phyloP scores from a whole-genome alignment of 2,329 filamentous ascomycete genomes.

The Huntiella bhutanensis region DNA sequence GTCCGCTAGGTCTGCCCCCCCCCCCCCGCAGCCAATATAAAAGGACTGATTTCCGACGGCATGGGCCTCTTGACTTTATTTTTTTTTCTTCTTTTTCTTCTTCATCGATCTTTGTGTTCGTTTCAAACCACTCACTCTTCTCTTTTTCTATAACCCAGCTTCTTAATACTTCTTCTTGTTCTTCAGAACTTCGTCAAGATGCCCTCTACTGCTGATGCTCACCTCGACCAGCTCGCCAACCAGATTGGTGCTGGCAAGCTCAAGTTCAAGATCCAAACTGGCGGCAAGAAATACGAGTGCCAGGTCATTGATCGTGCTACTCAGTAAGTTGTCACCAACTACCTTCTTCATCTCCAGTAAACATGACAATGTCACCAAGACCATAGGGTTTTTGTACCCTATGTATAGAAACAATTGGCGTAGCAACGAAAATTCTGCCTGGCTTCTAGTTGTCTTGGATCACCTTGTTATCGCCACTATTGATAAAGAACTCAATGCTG shows the following conservation, averaged over 20 bases:
- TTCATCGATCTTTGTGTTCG: constrained; percentile 3
- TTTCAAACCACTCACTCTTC: background rate
- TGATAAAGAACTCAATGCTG: constrained; percentile 3
- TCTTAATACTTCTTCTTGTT: constrained; percentile 11
- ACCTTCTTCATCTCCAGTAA: background rate
- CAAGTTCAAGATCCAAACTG: constrained; percentile 28
- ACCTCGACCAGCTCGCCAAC: constrained; percentile 13
- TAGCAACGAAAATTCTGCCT: background rate
- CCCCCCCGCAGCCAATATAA: no score
- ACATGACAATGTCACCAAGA: no score
- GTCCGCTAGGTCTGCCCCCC: no score
- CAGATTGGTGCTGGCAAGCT: constrained; percentile 23
- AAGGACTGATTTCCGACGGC: no score
- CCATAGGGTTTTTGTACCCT: no score
- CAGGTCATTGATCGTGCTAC: constrained; percentile 23
- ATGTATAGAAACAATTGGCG: no score
- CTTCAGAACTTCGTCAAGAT: constrained; percentile 8
- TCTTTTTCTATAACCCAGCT: background rate
- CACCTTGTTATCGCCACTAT: constrained; percentile 9
- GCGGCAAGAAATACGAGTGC: constrained; percentile 21
- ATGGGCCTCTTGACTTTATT: constrained; percentile 1
- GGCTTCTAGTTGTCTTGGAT: background rate
- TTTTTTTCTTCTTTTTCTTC: background rate
- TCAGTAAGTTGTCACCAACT: constrained; percentile 21
- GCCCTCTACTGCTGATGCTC: constrained; percentile 5